Percentiles rank a stretch among this genome's conserved stretches.
These are phyloP conservation scores for Phaeoacremonium minimum DNA, from an alignment of 2,329 filamentous ascomycete species.

Conservation along the genomic window DNA sequence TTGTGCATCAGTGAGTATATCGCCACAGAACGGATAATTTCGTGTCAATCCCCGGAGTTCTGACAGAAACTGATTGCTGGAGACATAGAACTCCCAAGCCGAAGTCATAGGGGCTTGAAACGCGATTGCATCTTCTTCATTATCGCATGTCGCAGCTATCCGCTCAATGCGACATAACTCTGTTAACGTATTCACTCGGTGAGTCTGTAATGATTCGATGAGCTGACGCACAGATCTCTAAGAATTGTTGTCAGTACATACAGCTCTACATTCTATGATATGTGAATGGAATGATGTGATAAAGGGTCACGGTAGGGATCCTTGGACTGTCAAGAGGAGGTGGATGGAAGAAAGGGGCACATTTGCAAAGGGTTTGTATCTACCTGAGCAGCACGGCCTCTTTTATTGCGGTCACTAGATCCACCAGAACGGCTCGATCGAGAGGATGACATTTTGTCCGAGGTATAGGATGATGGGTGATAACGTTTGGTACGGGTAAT, in stretches of 20 bases:
- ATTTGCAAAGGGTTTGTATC: background rate
- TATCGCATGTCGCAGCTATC: slow-evolving; percentile 53
- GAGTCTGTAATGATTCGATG: slow-evolving; percentile 59
- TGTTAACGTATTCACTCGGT: slow-evolving; percentile 69
- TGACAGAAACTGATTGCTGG: slow-evolving; percentile 62
- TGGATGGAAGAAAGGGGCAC: too few relatives aligned
- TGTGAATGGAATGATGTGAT: too few relatives aligned
- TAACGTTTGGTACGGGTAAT: too few relatives aligned
- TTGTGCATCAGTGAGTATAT: slow-evolving; percentile 62
- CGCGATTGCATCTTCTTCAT: slow-evolving; percentile 53
- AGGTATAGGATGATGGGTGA: too few relatives aligned
- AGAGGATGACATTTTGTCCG: slow-evolving; percentile 8
- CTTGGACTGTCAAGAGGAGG: too few relatives aligned
- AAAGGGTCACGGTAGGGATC: too few relatives aligned
- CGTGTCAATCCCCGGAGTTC: slow-evolving; percentile 66
- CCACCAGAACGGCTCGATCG: slow-evolving; percentile 5
- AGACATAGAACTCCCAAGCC: slow-evolving; percentile 70
- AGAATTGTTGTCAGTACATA: background rate
- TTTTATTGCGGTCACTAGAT: slow-evolving; percentile 6
- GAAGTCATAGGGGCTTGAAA: slow-evolving; percentile 62
- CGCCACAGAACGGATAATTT: slow-evolving; percentile 63
- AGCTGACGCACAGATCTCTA: slow-evolving; percentile 42
- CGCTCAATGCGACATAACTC: slow-evolving; percentile 70
- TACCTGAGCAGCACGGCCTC: slow-evolving; percentile 9
- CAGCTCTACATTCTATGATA: background rate